Evolutionary conservation across 345 rosid species (phyloP), one percentile per base, ranked within the genome.

Genomic region (Laguncularia racemosa): DNA sequence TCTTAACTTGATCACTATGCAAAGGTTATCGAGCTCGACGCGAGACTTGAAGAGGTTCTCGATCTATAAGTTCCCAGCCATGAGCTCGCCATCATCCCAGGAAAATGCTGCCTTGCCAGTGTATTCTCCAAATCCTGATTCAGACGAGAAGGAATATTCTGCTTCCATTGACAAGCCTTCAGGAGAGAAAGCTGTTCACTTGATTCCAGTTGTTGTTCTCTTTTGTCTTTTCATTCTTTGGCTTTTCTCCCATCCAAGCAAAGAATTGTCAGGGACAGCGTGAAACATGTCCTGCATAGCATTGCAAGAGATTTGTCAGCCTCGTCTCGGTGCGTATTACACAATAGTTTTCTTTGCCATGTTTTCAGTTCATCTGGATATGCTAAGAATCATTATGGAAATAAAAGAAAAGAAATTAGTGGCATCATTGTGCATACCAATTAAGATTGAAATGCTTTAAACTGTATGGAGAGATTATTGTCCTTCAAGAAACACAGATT

Each of bases 201-300:
- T 85, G 20, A 83, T 89, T 59, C 96, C 96, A n/a, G 58, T 77
- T 17, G 71, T 80, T 63, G 71, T 82, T 1, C 16, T 82, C 63
- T 69, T 85, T 2, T 89, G 93, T 61, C 83, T 64, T 73, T 71
- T 85, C 11, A 66, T 67, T 68, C 91, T 81, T 14, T 83, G 95
- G 91, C 20, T 69, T 33, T 77, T 77, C 44, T 88, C 84, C 59
- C 66, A 26, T 58, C 58, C 64, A 33, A 33, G 11, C 1, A 6
- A 33, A 4, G 1, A 33, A 6, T 5, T 33, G 10, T 33, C 7
- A 4, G 40, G 40, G 11, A 33, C 40, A 6, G 9, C 6, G 6
- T 33, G 40, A 33, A 33, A 6, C 40, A 6, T 33, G 40, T 33
- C 11, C 40, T 33, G 9, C 10, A 33, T 33, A 23, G 28, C 28